Conservation (phyloP, 2,329 filamentous ascomycete species). For the Teratosphaeria gauchensis region DNA sequence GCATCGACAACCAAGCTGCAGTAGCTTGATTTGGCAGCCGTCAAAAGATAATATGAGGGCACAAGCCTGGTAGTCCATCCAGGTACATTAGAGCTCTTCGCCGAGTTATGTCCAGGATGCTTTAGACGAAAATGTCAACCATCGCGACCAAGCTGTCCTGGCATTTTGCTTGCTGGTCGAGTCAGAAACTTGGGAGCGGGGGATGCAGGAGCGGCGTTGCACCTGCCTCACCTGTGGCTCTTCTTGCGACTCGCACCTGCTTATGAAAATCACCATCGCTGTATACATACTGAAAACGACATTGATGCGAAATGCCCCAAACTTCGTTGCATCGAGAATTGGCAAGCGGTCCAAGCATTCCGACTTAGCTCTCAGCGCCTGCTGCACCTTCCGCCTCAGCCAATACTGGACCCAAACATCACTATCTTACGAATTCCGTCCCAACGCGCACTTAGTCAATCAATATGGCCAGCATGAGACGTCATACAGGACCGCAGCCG, state of each 20-base stretch:
- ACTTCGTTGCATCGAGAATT: too few species aligned
- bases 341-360: too few species aligned
- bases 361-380: too few species aligned
- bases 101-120: neutral
- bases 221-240: neutral
- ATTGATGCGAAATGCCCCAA: too few species aligned
- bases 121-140: too few species aligned
- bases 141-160: too few species aligned
- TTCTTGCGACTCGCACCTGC: neutral
- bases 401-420: too few species aligned
- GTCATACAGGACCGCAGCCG: neutral
- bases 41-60: neutral
- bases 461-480: neutral
- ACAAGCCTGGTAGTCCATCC: neutral
- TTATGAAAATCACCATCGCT: neutral
- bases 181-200: too few species aligned
- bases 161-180: too few species aligned
- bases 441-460: neutral
- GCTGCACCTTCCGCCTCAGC: too few species aligned
- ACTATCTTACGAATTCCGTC: neutral
- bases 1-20: neutral
- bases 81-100: neutral
- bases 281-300: neutral
- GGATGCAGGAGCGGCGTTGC: too few species aligned
- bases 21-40: neutral